phyloP scores from a whole-genome alignment of 441 rosid genomes.

The Hypseocharis bilobata region DNA sequence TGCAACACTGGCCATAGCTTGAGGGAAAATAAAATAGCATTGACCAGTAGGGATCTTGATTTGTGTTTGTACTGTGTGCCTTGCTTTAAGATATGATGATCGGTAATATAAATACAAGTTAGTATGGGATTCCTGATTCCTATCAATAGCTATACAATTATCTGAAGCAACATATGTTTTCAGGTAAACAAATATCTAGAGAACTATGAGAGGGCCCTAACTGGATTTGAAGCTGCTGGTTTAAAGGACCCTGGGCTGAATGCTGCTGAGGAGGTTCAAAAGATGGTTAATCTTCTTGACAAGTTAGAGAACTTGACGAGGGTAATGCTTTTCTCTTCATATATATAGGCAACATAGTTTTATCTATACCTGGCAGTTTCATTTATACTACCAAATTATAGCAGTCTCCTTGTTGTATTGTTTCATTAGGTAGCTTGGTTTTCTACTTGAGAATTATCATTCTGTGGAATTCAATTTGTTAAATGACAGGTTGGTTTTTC shows the following conservation, averaged over 20 bases:
- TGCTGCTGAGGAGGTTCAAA: constrained; percentile 50
- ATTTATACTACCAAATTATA: no score
- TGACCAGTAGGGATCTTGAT: no score
- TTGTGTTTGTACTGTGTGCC: no score
- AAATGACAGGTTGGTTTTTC: not conserved
- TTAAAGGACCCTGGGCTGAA: constrained; percentile 58
- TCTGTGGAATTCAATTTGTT: not conserved
- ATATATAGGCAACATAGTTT: not conserved
- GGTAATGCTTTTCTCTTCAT: constrained; percentile 29
- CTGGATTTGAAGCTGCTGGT: constrained; percentile 65
- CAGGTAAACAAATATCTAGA: constrained; percentile 66
- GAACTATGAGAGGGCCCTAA: constrained; percentile 66
- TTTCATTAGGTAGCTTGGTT: not conserved
- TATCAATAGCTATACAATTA: not conserved
- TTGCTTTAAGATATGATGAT: not conserved
- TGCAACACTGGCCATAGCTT: no score
- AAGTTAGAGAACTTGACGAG: constrained; percentile 43
- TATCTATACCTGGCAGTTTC: not conserved
- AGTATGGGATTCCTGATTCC: not conserved
- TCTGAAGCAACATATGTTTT: constrained; percentile 16
- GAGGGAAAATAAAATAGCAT: no score
- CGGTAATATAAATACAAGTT: not conserved
- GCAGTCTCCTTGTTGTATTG: no score
- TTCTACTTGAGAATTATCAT: not conserved
- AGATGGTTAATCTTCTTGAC: constrained; percentile 50